phyloP scores from a whole-genome alignment of 768 basidiomycete species.

The Mycena haematopus region DNA sequence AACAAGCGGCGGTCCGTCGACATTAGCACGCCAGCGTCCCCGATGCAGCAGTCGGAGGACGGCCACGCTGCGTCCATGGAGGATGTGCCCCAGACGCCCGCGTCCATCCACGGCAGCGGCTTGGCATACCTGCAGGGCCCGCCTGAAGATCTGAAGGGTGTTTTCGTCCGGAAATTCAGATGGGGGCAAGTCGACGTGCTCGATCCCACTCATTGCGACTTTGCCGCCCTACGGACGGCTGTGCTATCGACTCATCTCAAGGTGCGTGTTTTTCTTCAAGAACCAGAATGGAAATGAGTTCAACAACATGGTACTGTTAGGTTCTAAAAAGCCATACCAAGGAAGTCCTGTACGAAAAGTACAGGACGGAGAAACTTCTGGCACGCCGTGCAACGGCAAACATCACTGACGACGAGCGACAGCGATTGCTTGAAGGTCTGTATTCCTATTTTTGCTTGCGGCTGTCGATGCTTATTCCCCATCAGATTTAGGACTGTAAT shows the following conservation, averaged over 20 bases:
- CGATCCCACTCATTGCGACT: constrained; percentile 87
- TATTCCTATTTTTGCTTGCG: background rate
- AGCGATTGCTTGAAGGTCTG: constrained; percentile 76
- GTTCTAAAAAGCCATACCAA: constrained; percentile 83
- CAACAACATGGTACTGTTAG: constrained; percentile 43
- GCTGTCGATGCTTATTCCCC: background rate
- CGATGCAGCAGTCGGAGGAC: constrained; percentile 52
- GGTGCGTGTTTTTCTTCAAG: constrained; percentile 47
- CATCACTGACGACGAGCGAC: constrained; percentile 77
- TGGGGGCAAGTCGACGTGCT: constrained; percentile 93
- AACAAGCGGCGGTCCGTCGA: constrained; percentile 46
- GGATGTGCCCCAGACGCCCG: constrained; percentile 44
- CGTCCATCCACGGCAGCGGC: constrained; percentile 43
- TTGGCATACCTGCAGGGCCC: constrained; percentile 56
- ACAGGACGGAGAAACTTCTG: constrained; percentile 88
- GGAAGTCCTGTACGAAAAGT: constrained; percentile 93
- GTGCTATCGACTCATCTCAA: constrained; percentile 87
- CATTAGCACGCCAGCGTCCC: constrained; percentile 39
- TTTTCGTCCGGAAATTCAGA: constrained; percentile 79
- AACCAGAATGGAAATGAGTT: constrained; percentile 14
- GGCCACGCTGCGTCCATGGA: constrained; percentile 41
- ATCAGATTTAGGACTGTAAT: constrained; percentile 56
- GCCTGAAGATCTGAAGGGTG: constrained; percentile 73
- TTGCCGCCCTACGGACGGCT: constrained; percentile 82
- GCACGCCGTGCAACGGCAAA: constrained; percentile 83